Percentiles rank a stretch among this genome's conserved stretches.
phyloP scores from a whole-genome alignment of 768 basidiomycete species.

The Kwoniella shandongensis region DNA sequence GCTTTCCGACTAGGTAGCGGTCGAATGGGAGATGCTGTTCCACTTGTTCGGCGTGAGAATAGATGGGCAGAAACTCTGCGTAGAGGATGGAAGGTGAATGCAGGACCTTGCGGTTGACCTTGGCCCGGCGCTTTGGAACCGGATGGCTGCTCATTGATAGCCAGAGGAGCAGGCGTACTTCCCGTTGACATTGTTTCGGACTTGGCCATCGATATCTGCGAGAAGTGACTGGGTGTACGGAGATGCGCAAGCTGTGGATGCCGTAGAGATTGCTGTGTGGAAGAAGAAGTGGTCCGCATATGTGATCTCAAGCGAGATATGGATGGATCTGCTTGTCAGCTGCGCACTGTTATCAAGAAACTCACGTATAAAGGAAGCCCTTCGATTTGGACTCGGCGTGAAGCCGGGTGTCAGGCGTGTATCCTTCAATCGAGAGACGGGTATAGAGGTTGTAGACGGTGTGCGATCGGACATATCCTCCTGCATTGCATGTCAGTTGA shows the following conservation, averaged over 20 bases:
- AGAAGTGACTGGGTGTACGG: constrained; percentile 35
- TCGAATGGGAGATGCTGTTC: constrained; percentile 6
- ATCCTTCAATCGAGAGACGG: neutral
- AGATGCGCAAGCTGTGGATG: constrained; percentile 25
- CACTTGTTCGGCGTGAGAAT: constrained; percentile 7
- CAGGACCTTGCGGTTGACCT: constrained; percentile 13
- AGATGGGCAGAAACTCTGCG: constrained; percentile 33
- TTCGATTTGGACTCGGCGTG: constrained; percentile 18
- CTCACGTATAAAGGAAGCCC: constrained; percentile 29
- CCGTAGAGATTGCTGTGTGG: constrained; percentile 27
- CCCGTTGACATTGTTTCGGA: constrained; percentile 25
- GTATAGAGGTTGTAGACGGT: constrained; percentile 6
- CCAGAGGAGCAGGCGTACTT: neutral
- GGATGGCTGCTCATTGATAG: neutral
- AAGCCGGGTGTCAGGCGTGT: constrained; percentile 11
- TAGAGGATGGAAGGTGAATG: constrained; percentile 44
- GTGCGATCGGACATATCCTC: constrained; percentile 12
- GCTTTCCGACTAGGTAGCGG: constrained; percentile 3
- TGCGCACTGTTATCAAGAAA: neutral
- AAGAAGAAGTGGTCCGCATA: constrained; percentile 40
- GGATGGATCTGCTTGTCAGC: constrained; percentile 19
- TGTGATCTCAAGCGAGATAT: constrained; percentile 53
- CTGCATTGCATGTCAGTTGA: neutral
- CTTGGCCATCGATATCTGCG: constrained; percentile 31
- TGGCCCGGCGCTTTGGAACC: neutral